Conservation (phyloP, 257 asterid genomes). For the Anisodus acutangulus region DNA sequence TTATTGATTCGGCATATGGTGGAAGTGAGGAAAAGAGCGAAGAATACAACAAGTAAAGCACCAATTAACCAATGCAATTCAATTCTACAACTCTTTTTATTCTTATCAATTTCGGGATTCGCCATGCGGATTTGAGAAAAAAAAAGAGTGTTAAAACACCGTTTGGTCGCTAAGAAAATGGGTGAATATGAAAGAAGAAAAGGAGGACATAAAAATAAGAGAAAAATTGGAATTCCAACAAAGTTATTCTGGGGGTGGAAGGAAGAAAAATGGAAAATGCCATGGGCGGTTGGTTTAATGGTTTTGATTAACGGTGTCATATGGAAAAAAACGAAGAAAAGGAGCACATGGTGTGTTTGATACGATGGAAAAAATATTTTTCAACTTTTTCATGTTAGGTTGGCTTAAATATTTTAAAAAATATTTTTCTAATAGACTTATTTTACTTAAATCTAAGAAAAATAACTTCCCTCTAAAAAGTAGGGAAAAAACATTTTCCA, state of each 20-base stretch:
- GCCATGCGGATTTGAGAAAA: neutral
- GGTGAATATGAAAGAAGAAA: neutral
- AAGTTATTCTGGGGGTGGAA: neutral
- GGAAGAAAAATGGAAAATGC: neutral
- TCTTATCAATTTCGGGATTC: neutral
- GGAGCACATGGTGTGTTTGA: too few species aligned
- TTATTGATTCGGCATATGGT: constrained; percentile 2
- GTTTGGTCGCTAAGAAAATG: neutral
- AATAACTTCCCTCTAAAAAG: too few species aligned
- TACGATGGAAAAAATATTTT: too few species aligned
- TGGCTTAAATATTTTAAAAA: too few species aligned
- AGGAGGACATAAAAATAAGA: neutral
- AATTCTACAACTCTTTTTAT: neutral
- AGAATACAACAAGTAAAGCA: constrained; percentile 43
- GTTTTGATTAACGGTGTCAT: too few species aligned
- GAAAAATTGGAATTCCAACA: neutral
- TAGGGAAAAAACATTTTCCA: too few species aligned
- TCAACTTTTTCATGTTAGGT: too few species aligned
- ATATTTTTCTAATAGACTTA: too few species aligned
- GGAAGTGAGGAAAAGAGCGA: constrained; percentile 36
- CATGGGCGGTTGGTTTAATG: neutral
- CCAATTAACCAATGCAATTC: constrained; percentile 14
- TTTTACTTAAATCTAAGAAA: too few species aligned
- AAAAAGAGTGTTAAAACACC: neutral
- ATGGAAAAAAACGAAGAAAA: too few species aligned